These are phyloP conservation scores for Eimeria acervulina DNA, from an alignment of 169 alveolate genomes.

Conservation along the genomic window DNA sequence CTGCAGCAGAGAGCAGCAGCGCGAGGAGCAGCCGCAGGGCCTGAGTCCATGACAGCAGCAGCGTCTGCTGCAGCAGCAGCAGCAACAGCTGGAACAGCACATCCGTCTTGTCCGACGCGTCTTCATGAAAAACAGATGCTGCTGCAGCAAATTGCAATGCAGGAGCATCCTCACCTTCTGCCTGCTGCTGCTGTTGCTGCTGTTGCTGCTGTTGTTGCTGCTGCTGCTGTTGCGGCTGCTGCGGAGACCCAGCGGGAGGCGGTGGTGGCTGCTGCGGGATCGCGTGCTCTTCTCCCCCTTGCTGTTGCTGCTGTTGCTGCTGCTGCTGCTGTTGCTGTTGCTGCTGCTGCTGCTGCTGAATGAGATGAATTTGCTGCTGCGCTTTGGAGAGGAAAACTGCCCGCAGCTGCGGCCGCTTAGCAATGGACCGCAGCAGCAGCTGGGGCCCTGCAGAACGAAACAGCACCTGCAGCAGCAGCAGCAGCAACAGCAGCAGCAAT, in stretches of 20 bases:
- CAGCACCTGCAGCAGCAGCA: slow-evolving; percentile 71
- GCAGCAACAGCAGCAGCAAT: slow-evolving; percentile 37
- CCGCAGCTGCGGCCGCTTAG: slow-evolving; percentile 57
- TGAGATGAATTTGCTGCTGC: slow-evolving; percentile 36
- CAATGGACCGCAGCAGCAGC: slow-evolving; percentile 56
- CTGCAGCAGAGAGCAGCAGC: slow-evolving; percentile 52
- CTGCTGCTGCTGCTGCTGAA: slow-evolving; percentile 59
- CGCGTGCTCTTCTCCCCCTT: slow-evolving; percentile 21
- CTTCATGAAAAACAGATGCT: not conserved
- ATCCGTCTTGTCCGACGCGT: slow-evolving; percentile 11
- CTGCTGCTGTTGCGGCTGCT: not conserved
- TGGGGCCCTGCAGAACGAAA: slow-evolving; percentile 57
- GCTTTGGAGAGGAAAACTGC: slow-evolving; percentile 1
- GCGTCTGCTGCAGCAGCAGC: slow-evolving; percentile 68
- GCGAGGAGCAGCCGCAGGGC: slow-evolving; percentile 59
- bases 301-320: slow-evolving; percentile 28
- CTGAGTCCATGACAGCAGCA: slow-evolving; percentile 52
- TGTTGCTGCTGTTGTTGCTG: slow-evolving; percentile 57
- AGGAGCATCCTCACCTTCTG: not conserved
- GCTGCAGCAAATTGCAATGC: slow-evolving; percentile 15
- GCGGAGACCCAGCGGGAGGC: slow-evolving; percentile 23
- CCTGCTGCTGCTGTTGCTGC: slow-evolving; percentile 63
- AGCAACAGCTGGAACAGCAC: slow-evolving; percentile 37
- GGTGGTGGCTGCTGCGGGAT: slow-evolving; percentile 27
- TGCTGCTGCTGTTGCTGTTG: slow-evolving; percentile 13